Base-by-base conservation (phyloP, 352 stramenopile genomes). In the Globisporangium recalcitrans region DNA sequence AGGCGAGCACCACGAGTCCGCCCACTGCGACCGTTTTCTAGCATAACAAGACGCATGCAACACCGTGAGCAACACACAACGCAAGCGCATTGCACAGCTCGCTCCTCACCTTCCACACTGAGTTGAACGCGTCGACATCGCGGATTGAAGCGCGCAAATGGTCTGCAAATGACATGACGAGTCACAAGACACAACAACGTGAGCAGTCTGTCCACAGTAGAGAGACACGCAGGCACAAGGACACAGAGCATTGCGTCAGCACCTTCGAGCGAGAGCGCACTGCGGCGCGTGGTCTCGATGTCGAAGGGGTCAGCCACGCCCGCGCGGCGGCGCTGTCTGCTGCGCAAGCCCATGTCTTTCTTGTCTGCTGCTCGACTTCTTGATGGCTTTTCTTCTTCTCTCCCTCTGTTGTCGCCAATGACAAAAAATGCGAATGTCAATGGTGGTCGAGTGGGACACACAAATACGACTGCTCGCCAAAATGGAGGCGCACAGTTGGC, bases 131-230 rank as follows among this genome's bases (percentile, higher is more conserved):
- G 26, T 72, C 68, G 24, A 78, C 67, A 60, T 78, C 63, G 40
- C 75, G 62, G 48, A 75, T 72, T 2, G 74, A 86, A 11, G 72
- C 73, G 56, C 68, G 60, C 34, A 86, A 53, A 51, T 86, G 74
- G 16, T 84, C 74, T 86, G 58, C 34, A 32, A 49, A 21, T 13
- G 19, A 10, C 34, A 40, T 29, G 32, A n/a, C n/a, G n/a, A 51
- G 8, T 27, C 3, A 22, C 1, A 29, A 27, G 10, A 60, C 3
- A 32, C 58, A 16, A 19, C 13, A 10, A 40, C 3, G 51, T 56
- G 34, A 60, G 21, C 3, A 32, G 26, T 19, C 4, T n/a, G 44
- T 34, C 3, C 19, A 22, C 32, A 32, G 4, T 14, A 13, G 38
- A 3, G 27, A 31, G 27, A 31, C 27, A 31, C 5, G 2, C 27